Evolutionary conservation across 1,284 basidiomycete species (phyloP), one percentile per base, ranked within the genome.

Genomic region (Ustilago nuda): DNA sequence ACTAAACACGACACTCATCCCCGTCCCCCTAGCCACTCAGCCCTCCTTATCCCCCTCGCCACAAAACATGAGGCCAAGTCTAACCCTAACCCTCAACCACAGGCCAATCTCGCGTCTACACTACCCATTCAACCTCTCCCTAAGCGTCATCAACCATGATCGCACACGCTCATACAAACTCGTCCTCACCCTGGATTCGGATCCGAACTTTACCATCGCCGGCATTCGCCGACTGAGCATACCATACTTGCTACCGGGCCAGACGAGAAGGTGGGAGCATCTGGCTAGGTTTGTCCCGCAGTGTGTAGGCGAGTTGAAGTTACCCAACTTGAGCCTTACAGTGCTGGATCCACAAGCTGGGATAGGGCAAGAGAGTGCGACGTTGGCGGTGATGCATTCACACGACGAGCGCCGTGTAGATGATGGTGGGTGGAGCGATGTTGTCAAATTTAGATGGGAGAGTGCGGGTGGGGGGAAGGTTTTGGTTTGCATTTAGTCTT

Each of bases 201-300:
- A 62, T 54, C 53, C 60, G 15, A 19, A 56, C 41, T 79, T 76
- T 27, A 69, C 70, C 15, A 55, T 66, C 17, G 53, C 76, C 4
- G 69, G 45, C 1, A 32, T 63, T 0, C 60, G 76, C 4, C 19
- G 55, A 0, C 56, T 79, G 12, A n/a, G 51, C 13, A 41, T 76
- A 19, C 73, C 73, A 2, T 60, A 53, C 23, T 27, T 79, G 3
- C 50, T 79, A 0, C 63, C 76, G 0, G 46, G 45, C 0, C 60
- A 64, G 17, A 8, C 8, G 4, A 27, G 48, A 17, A 8, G 1
- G 1, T 15, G 72, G 33, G 3, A 0, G 1, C 11, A 45, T 4
- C 50, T 55, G 17, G 73, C 46, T 9, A 52, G 53, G 8, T 23
- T 75, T 2, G 56, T 64, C 5, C 64, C 72, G 7, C 66, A 63